phyloP scores from a whole-genome alignment of 108 stramenopile species.

The Cyclostephanos tholiformis region DNA sequence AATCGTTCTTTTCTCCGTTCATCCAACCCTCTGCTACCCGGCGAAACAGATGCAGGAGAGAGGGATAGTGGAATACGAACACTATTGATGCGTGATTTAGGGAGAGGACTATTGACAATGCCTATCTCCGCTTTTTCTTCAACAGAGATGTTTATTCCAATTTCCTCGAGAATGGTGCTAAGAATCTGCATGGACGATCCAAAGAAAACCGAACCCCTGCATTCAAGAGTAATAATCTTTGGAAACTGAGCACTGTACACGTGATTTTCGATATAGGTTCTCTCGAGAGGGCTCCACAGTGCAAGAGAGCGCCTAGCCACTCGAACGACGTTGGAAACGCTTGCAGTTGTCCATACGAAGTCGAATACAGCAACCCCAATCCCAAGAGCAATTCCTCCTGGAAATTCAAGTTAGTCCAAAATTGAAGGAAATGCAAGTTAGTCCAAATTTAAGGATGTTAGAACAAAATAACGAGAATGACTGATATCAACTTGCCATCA shows the following conservation, averaged over 20 bases:
- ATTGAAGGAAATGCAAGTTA: not conserved
- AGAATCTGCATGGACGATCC: conserved; percentile 73
- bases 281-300: conserved; percentile 69
- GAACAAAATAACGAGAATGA: not conserved
- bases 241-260: conserved; percentile 60
- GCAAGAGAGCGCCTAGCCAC: conserved; percentile 76
- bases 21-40: conserved; percentile 9
- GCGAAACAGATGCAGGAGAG: conserved; percentile 27
- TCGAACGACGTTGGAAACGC: conserved; percentile 50
- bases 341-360: conserved; percentile 75
- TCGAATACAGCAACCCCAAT: conserved; percentile 72
- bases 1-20: conserved; percentile 15
- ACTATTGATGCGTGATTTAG: conserved; percentile 33
- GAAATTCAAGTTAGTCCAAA: too few species aligned
- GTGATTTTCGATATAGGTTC: conserved; percentile 64
- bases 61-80: conserved; percentile 24
- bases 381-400: conserved; percentile 41
- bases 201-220: conserved; percentile 81
- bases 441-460: not conserved
- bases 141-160: conserved; percentile 44
- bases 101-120: conserved; percentile 36
- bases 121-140: conserved; percentile 53
- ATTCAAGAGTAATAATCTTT: conserved; percentile 72
- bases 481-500: conserved; percentile 20
- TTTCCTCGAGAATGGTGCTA: conserved; percentile 59